Base-by-base conservation (phyloP, 495 filamentous ascomycete genomes). In the Aspergillus biplanus region DNA sequence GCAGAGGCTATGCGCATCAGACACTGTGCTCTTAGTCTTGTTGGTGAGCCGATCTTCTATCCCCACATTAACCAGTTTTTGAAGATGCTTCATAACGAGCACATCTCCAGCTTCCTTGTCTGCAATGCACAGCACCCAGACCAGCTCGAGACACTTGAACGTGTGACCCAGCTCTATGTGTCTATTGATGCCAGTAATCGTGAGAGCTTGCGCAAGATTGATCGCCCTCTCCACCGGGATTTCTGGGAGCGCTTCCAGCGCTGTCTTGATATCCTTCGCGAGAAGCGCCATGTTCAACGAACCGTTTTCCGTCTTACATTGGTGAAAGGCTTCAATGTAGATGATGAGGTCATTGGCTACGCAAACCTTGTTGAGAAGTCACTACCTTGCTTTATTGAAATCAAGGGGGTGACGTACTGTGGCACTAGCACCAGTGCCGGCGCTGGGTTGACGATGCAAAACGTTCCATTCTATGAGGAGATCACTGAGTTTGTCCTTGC, bases 81-180 rank as follows among this genome's bases (percentile, higher is more conserved):
- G 1, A 83, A 81, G 46, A 79, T 97, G 78, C 80, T 98, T 61
- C 94, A 98, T 76, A 76, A 68, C 18, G 90, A 95, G 71, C 90
- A 85, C 71, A 96, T 98, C 67, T 96, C 91, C 15, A 94, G 89
- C 50, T 98, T 98, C 81, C 82, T 98, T 0, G 94, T 98, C 54
- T 98, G 94, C 80, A 98, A 98, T 73, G 94, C 94, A n/a, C 94
- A 98, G 70, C 94, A 98, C 73, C 93, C 94, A 11, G 92, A 93
- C 39, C 91, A 97, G 69, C 86, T 98, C 31, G 90, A 89, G 11
- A 83, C 88, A 0, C 80, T 98, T 31, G 77, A 88, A 58, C 90
- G 86, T 39, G 93, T 97, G 35, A 98, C 94, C 0, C 94, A 98
- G 71, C 83, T 98, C 4, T 98, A 98, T 75, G 94, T 98, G 63